Evolutionary conservation across 2,329 filamentous ascomycete genomes (phyloP).

Genomic region (Fusarium liriodendri): DNA sequence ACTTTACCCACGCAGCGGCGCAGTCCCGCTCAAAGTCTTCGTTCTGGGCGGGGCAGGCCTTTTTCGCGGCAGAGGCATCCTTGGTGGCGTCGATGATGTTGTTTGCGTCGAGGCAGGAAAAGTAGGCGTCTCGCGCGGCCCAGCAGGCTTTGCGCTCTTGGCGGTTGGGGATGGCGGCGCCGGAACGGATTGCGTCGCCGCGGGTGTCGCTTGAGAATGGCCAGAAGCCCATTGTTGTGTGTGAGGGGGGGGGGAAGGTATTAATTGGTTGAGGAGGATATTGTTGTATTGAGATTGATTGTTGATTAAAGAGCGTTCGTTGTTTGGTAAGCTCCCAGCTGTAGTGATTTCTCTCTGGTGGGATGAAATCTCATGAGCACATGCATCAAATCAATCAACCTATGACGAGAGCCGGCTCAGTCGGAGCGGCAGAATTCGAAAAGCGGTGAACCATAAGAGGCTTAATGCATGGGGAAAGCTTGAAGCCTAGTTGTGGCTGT

Average conservation of each 20-base stretch:
- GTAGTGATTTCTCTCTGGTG: neutral
- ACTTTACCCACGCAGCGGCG: slow-evolving; percentile 93
- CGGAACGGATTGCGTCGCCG: slow-evolving; percentile 65
- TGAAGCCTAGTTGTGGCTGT: slow-evolving; percentile 14
- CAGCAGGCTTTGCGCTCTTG: slow-evolving; percentile 87
- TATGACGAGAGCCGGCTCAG: slow-evolving; percentile 31
- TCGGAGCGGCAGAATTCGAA: slow-evolving; percentile 26
- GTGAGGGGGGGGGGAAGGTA: too few relatives aligned
- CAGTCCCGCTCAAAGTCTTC: slow-evolving; percentile 84
- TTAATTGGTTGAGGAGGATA: slow-evolving; percentile 12
- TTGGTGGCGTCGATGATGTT: slow-evolving; percentile 77
- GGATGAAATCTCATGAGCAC: slow-evolving; percentile 26
- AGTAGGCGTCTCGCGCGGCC: slow-evolving; percentile 89
- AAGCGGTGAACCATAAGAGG: slow-evolving; percentile 20
- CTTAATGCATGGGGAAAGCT: slow-evolving; percentile 17
- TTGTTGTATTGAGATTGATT: too few relatives aligned
- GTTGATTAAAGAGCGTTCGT: neutral
- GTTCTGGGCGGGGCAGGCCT: slow-evolving; percentile 54
- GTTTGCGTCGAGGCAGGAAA: slow-evolving; percentile 85
- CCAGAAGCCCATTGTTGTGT: slow-evolving; percentile 57
- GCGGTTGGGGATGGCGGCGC: slow-evolving; percentile 82
- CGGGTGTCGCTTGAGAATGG: slow-evolving; percentile 61
- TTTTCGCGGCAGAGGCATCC: slow-evolving; percentile 53
- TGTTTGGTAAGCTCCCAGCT: neutral
- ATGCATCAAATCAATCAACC: neutral